Percentiles rank a stretch among this genome's conserved stretches.
These are phyloP conservation scores for Patellifolia procumbens DNA, from an alignment of 179 eudicot species.

Conservation along the genomic window DNA sequence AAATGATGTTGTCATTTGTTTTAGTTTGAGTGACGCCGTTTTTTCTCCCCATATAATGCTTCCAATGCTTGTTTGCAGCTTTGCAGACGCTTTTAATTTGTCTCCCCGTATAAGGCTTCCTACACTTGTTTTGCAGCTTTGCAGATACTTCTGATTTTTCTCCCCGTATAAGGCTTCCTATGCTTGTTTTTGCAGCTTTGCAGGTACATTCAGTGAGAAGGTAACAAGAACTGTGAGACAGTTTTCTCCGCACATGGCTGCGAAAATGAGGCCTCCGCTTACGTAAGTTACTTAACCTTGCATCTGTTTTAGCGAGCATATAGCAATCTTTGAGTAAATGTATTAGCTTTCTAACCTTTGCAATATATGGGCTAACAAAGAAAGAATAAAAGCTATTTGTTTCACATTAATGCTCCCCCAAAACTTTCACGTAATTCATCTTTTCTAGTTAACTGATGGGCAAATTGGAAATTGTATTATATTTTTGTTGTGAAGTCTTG, in stretches of 20 bases:
- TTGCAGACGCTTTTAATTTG: not conserved
- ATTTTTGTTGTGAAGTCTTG: no score
- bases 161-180: slow-evolving; percentile 14
- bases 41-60: not conserved
- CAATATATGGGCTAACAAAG: no score
- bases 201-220: slow-evolving; percentile 80
- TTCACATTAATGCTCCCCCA: no score
- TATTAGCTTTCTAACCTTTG: no score
- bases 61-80: not conserved
- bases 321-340: no score
- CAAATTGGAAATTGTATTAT: no score
- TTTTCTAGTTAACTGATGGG: no score
- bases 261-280: slow-evolving; percentile 94
- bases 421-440: no score
- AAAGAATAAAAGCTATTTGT: no score
- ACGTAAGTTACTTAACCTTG: slow-evolving; percentile 52
- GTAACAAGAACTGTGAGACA: slow-evolving; percentile 81
- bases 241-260: slow-evolving; percentile 90
- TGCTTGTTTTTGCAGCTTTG: slow-evolving; percentile 61
- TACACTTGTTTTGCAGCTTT: slow-evolving; percentile 25
- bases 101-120: slow-evolving; percentile 16
- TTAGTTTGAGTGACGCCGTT: not conserved
- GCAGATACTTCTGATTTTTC: slow-evolving; percentile 3
- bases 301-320: not conserved
- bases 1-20: not conserved